Percentiles rank a stretch among this genome's conserved stretches.
Evolutionary conservation across 148 eudicot genomes (phyloP).

Genomic region (Polygonum aviculare): DNA sequence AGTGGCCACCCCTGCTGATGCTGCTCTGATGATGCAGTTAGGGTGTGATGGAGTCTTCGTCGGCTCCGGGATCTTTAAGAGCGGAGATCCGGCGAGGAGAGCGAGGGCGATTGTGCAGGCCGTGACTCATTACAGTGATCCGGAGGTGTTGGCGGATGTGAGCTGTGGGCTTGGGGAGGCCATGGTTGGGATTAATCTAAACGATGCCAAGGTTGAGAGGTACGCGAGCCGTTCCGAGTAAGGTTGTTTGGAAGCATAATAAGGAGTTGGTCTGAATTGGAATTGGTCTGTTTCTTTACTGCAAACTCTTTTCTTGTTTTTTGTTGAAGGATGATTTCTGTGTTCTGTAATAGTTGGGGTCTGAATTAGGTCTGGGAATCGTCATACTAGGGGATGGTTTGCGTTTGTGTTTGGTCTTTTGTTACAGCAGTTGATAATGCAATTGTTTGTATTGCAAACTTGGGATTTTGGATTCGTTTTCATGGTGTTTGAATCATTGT

Average conservation of each 20-base stretch:
- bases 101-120: constrained; percentile 84
- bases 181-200: constrained; percentile 79
- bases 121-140: constrained; percentile 84
- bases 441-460: background rate
- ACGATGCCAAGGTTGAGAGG: constrained; percentile 71
- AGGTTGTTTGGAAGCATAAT: background rate
- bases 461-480: background rate
- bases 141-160: constrained; percentile 60
- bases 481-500: background rate
- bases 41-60: constrained; percentile 89
- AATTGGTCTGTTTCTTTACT: background rate
- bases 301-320: background rate
- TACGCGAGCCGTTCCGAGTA: constrained; percentile 61
- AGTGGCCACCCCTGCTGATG: constrained; percentile 85
- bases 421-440: background rate
- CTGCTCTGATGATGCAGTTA: constrained; percentile 92
- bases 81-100: constrained; percentile 58
- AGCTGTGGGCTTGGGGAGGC: constrained; percentile 89
- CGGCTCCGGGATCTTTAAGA: constrained; percentile 78
- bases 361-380: background rate
- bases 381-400: background rate
- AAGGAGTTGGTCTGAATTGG: too few species aligned
- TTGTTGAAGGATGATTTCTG: background rate
- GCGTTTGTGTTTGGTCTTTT: background rate
- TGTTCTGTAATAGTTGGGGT: background rate